Base-by-base conservation (phyloP, 2,329 filamentous ascomycete genomes). In the Xylariomycetidae sp. region DNA sequence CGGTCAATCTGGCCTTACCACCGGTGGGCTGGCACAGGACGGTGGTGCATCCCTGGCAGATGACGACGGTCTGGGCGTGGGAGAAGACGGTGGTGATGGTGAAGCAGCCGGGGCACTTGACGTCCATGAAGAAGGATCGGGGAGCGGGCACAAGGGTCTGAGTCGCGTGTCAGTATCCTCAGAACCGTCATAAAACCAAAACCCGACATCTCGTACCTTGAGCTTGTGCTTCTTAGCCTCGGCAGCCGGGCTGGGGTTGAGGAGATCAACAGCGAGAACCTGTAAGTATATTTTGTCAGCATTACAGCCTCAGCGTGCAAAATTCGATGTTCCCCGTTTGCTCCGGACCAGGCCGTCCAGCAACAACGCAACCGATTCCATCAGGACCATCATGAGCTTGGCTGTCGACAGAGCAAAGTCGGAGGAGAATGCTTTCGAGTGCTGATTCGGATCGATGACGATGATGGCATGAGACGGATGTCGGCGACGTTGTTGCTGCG, bases 141-240 rank as follows among this genome's bases (percentile, higher is more conserved):
- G 92, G 92, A 53, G 79, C 83, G 60, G 92, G 92, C 65, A 98
- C 92, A 60, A 98, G 85, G 55, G 79, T 88, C 88, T 93, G 54
- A 34, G 12, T 37, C 45, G 39, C 46, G 49, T 27, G 40, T 52
- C 43, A 48, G 39, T 12, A 9, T 10, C 12, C 8, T 23, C 20
- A 12, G 20, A 12, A 23, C 20, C 20, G 12, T 23, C 20, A 23
- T 23, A 8, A 12, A 23, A 8, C 20, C 8, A 8, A 23, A 8
- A 8, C 12, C 12, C 20, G 20, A 23, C 8, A 23, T 25, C 34
- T 41, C 72, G 54, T 87, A 95, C 88, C 88, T 98, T 98, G 70
- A 98, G 87, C 87, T 98, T 98, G 86, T 98, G 92, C 85, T 96
- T 96, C 77, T 88, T 87, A 64, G 88, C 88, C 85, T 98, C 92